Evolutionary conservation across 129 eudicot species (phyloP).

Genomic region (Flaveria robusta): DNA sequence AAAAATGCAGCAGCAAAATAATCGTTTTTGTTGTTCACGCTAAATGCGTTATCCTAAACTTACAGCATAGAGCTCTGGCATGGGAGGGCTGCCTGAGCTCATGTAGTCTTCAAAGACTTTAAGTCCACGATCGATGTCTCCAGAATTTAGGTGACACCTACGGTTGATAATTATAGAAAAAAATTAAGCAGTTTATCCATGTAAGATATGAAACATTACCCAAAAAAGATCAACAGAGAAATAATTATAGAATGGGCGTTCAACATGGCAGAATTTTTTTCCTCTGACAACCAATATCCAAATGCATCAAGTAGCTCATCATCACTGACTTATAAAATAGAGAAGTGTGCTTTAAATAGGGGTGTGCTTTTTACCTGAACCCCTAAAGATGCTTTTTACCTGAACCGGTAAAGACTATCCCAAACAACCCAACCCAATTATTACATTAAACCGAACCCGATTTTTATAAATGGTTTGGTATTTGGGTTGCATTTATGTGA

Average conservation of each 20-base stretch:
- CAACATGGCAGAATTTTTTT: conserved; percentile 1
- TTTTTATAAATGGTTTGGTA: too few relatives aligned
- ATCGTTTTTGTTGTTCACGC: not conserved
- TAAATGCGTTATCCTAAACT: conserved; percentile 35
- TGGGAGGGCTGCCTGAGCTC: conserved; percentile 51
- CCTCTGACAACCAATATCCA: not conserved
- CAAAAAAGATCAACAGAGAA: conserved; percentile 1
- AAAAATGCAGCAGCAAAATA: not conserved
- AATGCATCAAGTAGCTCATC: not conserved
- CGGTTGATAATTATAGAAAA: conserved; percentile 10
- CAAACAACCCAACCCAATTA: too few relatives aligned
- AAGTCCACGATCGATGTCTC: conserved; percentile 69
- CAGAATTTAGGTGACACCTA: conserved; percentile 79
- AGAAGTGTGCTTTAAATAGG: too few relatives aligned
- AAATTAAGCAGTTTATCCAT: not conserved
- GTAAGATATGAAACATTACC: not conserved
- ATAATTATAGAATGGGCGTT: not conserved
- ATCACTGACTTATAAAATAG: not conserved
- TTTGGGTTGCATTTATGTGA: too few relatives aligned
- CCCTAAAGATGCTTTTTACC: too few relatives aligned
- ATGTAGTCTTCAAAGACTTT: conserved; percentile 66
- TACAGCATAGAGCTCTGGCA: conserved; percentile 61
- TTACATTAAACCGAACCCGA: too few relatives aligned
- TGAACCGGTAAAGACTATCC: too few relatives aligned
- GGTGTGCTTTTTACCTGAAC: too few relatives aligned